Evolutionary conservation across 2,329 filamentous ascomycete species (phyloP).

Genomic region (Exophiala spinifera): DNA sequence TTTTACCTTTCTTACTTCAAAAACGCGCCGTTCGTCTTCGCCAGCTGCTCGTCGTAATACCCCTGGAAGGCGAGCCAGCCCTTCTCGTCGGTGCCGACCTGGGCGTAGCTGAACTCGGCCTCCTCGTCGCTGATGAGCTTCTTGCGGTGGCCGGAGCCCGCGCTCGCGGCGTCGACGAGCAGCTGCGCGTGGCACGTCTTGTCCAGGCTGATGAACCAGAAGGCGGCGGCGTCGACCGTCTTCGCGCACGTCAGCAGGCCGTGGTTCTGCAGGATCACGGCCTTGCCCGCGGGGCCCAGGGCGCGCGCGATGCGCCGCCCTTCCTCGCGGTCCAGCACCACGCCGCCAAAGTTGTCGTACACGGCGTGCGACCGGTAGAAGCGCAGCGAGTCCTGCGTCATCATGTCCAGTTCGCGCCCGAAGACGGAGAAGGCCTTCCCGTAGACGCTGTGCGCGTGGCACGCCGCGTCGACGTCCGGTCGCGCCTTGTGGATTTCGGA

Average conservation of each 20-base stretch:
- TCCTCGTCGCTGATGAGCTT: slow-evolving; percentile 28
- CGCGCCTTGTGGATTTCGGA: slow-evolving; percentile 53
- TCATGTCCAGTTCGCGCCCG: slow-evolving; percentile 46
- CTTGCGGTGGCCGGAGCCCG: slow-evolving; percentile 35
- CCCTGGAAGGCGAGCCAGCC: slow-evolving; percentile 53
- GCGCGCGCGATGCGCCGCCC: slow-evolving; percentile 49
- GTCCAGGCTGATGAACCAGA: slow-evolving; percentile 53
- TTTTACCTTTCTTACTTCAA: no score
- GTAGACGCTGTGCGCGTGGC: slow-evolving; percentile 41
- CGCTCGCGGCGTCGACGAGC: slow-evolving; percentile 41
- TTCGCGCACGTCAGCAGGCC: slow-evolving; percentile 52
- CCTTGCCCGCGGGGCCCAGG: slow-evolving; percentile 51
- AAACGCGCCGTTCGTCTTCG: slow-evolving; percentile 50
- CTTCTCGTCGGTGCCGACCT: slow-evolving; percentile 42
- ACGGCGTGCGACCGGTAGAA: slow-evolving; percentile 39
- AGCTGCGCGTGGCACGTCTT: slow-evolving; percentile 42
- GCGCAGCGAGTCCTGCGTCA: slow-evolving; percentile 47
- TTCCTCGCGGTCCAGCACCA: slow-evolving; percentile 54
- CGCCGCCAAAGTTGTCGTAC: slow-evolving; percentile 50
- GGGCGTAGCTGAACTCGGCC: slow-evolving; percentile 25
- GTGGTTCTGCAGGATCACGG: slow-evolving; percentile 55
- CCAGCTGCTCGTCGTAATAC: slow-evolving; percentile 53
- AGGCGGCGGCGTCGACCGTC: slow-evolving; percentile 52
- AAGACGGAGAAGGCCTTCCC: slow-evolving; percentile 50
- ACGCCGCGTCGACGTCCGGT: slow-evolving; percentile 46